Base-by-base conservation (phyloP, 306 rosid genomes). In the Alnus glutinosa region DNA sequence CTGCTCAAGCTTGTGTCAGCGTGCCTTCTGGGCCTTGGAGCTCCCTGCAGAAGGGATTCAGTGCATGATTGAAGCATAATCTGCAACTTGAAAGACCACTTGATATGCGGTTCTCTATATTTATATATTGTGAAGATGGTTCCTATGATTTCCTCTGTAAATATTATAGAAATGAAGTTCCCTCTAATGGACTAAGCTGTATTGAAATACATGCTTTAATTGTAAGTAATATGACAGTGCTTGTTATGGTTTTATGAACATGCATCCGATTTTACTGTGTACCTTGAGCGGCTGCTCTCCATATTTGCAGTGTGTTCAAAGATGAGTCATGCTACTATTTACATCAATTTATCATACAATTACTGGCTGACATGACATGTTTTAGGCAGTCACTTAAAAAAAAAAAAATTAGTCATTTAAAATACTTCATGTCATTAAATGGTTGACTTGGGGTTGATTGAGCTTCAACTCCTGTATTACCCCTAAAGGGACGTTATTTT, bases 21-120 rank as follows among this genome's bases (percentile, higher is more conserved):
- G 28, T 91, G 76, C 99, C 98, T 51, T 58, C 88, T 16, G 80
- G 73, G 68, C 89, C 78, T 5, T 89, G 97, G 98, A 93, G 98
- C 88, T 89, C 99, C 75, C 89, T 91, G 67, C 82, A 80, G 70
- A 81, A 74, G 71, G 98, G 96, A 59, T 93, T 93, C 85, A 93
- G 92, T 77, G 97, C 91, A 46, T 93, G 83, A 83, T 55, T 59
- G 23, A 61, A 46, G 34, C 51, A 15, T 36, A 37, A 75, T 77
- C 32, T 5, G 54, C 55, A 62, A 39, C 64, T 3, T 63, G 18
- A 28, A 84, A 69, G 51, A 54, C 61, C 71, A 72, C 48, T 55
- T 78, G 47, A 23, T 34, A 71, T 52, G 55, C 14, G 83, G 71
- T 73, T 70, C 32, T 48, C 72, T 80, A 66, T 71, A 55, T 62